Conservation (phyloP, 2,329 filamentous ascomycete species). For the Endocalyx cinctus region DNA sequence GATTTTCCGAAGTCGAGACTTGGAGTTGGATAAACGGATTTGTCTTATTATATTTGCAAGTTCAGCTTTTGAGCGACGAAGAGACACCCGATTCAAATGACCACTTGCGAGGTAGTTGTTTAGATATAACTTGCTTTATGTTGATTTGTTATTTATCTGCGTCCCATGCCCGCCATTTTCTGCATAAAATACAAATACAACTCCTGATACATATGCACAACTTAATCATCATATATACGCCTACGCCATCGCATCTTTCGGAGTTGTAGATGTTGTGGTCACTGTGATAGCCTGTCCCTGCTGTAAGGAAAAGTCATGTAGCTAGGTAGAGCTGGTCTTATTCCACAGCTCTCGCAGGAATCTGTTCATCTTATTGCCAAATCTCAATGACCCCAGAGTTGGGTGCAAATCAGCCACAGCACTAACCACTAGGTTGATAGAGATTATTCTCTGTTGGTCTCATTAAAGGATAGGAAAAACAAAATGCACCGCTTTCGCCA, state of each 20-base stretch:
- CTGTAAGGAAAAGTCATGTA: not conserved
- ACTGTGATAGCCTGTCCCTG: slow-evolving; percentile 7
- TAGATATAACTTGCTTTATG: too few relatives aligned
- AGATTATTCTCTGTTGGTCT: not conserved
- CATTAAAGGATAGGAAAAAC: slow-evolving; percentile 7
- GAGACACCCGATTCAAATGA: too few relatives aligned
- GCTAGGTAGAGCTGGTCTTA: not conserved
- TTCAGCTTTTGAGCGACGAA: too few relatives aligned
- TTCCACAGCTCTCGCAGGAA: too few relatives aligned
- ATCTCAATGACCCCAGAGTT: too few relatives aligned
- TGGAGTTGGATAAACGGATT: too few relatives aligned
- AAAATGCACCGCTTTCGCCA: slow-evolving; percentile 13
- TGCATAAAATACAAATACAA: slow-evolving; percentile 6
- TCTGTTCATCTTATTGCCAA: too few relatives aligned
- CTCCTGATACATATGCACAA: slow-evolving; percentile 17
- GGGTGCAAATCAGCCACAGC: slow-evolving; percentile 1
- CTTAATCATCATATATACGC: slow-evolving; percentile 19
- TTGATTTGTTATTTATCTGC: too few relatives aligned
- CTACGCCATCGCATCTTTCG: slow-evolving; percentile 15
- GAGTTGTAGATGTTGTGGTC: slow-evolving; percentile 5
- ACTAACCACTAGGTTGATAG: slow-evolving; percentile 1
- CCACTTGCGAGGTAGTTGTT: too few relatives aligned
- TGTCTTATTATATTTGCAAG: too few relatives aligned
- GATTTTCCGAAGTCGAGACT: too few relatives aligned
- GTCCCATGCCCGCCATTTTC: too few relatives aligned